Evolutionary conservation across 2,329 filamentous ascomycete species (phyloP), one percentile per base, ranked within the genome.

Genomic region (Exophiala spinifera): DNA sequence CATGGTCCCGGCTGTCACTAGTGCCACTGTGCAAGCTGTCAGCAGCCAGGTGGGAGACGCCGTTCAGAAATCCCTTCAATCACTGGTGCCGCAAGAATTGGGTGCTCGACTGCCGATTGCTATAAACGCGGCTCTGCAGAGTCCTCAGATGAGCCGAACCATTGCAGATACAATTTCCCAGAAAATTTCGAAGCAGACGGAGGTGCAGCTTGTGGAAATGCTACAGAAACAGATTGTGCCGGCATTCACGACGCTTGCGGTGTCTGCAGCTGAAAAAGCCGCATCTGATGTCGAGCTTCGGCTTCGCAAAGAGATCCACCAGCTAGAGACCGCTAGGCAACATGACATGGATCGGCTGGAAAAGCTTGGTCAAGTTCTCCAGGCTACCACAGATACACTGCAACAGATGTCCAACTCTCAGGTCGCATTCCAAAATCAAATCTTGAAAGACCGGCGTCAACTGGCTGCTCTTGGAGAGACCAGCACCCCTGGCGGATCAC

Each of bases 1-100:
- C 13, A 83, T 96, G 42, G 76, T 96, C 49, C 92, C 94, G 10
- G 78, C 85, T 28, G 76, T 97, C 53, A 81, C 84, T 37, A 80
- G 85, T 48, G 78, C 85, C 39, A 84, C 88, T 13, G 79, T 82
- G 42, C 81, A 83, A 57, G 80, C 86, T 3, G 78, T 96, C 23
- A 81, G 86, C 51, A 85, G 87, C 58, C 84, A 89, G 67, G 77
- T 97, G 20, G 80, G 83, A 52, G 79, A 82, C 60, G 83, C 84
- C 57, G 73, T 96, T 51, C 81, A 82, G 61, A 79, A 83, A 46
- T 80, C 87, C 49, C 72, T 95, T 36, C 78, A 82, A n/a, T 78
- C 79, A 37, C 76, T 79, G 1, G 71, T 95, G 40, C 83, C 88
- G 53, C 84, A 84, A 61, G 89, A 95, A 70, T 74, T 96, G 60